These are phyloP conservation scores for Triticum urartu DNA, from an alignment of 176 grass and related monocot genomes.

Conservation along the genomic window DNA sequence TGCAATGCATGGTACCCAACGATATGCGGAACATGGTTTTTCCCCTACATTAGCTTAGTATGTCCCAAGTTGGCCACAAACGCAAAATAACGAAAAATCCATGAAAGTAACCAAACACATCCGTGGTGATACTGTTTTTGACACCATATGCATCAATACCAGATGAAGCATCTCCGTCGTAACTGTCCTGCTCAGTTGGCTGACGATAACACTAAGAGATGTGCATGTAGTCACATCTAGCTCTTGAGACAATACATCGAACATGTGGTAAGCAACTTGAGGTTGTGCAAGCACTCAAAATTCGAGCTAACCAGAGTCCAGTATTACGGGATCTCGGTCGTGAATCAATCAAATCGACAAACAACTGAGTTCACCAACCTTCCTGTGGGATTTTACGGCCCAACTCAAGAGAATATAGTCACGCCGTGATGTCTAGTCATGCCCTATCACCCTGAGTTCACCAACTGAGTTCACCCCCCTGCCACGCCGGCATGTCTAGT, in stretches of 20 bases:
- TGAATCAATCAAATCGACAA: not conserved
- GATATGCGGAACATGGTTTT: too few relatives aligned
- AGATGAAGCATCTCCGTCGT: not conserved
- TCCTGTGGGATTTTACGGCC: not conserved
- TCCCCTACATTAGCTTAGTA: too few relatives aligned
- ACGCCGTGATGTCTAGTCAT: too few relatives aligned
- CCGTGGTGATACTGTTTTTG: too few relatives aligned
- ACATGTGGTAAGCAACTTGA: not conserved
- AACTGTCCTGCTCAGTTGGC: not conserved
- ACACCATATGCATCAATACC: not conserved
- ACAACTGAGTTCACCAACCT: not conserved
- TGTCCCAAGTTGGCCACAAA: too few relatives aligned
- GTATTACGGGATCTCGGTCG: not conserved
- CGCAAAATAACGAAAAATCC: too few relatives aligned
- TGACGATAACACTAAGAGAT: not conserved
- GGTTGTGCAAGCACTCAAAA: not conserved
- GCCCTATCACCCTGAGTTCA: too few relatives aligned
- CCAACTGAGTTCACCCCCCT: too few relatives aligned
- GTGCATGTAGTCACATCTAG: not conserved
- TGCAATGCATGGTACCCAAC: too few relatives aligned
- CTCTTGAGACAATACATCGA: not conserved
- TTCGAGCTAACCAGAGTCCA: not conserved
- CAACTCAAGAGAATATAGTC: too few relatives aligned
- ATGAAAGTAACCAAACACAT: too few relatives aligned
- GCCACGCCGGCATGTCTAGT: too few relatives aligned